Evolutionary conservation across 768 basidiomycete species (phyloP).

Genomic region (Hericium coralloides): DNA sequence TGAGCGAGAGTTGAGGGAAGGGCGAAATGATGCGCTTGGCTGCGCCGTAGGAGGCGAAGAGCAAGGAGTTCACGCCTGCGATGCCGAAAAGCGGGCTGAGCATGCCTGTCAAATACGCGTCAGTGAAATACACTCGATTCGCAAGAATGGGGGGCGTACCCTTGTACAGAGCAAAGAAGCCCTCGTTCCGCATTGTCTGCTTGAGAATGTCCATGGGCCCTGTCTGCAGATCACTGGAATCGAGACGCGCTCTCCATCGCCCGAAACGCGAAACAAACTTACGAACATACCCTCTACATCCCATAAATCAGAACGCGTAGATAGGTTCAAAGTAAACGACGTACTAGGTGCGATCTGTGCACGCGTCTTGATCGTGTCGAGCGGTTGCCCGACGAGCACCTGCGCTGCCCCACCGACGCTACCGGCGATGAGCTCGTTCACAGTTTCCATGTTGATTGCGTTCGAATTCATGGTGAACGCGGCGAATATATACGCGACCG

Average conservation of each 20-base stretch:
- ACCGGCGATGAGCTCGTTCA: conserved; percentile 82
- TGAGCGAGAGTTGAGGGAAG: conserved; percentile 73
- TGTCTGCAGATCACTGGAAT: conserved; percentile 40
- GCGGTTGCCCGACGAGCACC: conserved; percentile 88
- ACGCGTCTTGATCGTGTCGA: conserved; percentile 84
- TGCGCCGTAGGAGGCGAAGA: conserved; percentile 86
- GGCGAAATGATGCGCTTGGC: conserved; percentile 82
- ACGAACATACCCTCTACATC: conserved; percentile 79
- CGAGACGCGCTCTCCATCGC: not conserved
- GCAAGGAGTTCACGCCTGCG: conserved; percentile 90
- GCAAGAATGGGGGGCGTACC: conserved; percentile 34
- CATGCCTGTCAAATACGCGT: conserved; percentile 51
- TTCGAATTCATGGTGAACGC: not conserved
- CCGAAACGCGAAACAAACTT: conserved; percentile 23
- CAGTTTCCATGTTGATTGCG: conserved; percentile 33
- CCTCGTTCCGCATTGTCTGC: conserved; percentile 80
- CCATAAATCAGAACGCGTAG: not conserved
- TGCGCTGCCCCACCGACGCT: conserved; percentile 91
- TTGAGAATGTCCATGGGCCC: conserved; percentile 87
- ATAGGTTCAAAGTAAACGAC: conserved; percentile 12
- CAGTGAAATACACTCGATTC: not conserved
- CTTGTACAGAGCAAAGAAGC: conserved; percentile 91
- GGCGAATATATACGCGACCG: too few relatives aligned
- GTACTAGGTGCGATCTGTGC: conserved; percentile 81
- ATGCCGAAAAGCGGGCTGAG: conserved; percentile 85